Base-by-base conservation (phyloP, 768 basidiomycete genomes). In the Daedaleopsis nitida region DNA sequence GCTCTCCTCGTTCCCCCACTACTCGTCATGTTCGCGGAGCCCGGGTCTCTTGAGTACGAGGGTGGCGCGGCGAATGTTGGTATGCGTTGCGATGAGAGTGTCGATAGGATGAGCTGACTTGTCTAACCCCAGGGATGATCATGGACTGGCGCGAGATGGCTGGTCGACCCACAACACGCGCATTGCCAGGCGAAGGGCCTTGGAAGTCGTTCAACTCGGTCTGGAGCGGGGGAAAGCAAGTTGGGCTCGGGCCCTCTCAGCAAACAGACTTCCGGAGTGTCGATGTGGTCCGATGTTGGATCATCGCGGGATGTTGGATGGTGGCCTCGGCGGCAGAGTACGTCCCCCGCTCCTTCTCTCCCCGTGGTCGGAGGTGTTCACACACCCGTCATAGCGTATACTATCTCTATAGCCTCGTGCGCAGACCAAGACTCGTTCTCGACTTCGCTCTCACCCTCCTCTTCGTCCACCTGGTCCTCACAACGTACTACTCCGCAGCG, bases 111-210 rank as follows among this genome's bases (percentile, higher is more conserved):
- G 5, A 16, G 35, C 42, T 21, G 12, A 35, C 16, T 53, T 35
- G 44, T 45, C 16, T 37, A 19, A 8, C 23, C 7, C 37, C 62
- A 89, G 90, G 89, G 3, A 92, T 94, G 89, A 79, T 98, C 39
- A 94, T 99, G 88, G 96, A 98, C 76, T 99, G 97, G 97, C 83
- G 94, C 49, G 92, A 98, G 74, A 89, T 99, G 86, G 91, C 95
- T 1, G 91, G 94, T 5, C 76, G 84, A 54, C 86, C 91, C 4
- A 95, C 94, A 0, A 85, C 90, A 21, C 83, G 82, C 58, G 84
- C 84, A 27, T 74, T 86, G 58, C 82, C 85, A 23, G 88, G 86
- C 17, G 83, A 83, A 56, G 83, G 85, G 45, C 76, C 83, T 48
- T 92, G 89, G 89, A 78, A 76, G 54, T 81, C 85, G 39, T 84